Evolutionary conservation across 345 rosid species (phyloP).

Genomic region (Citrus australasica): DNA sequence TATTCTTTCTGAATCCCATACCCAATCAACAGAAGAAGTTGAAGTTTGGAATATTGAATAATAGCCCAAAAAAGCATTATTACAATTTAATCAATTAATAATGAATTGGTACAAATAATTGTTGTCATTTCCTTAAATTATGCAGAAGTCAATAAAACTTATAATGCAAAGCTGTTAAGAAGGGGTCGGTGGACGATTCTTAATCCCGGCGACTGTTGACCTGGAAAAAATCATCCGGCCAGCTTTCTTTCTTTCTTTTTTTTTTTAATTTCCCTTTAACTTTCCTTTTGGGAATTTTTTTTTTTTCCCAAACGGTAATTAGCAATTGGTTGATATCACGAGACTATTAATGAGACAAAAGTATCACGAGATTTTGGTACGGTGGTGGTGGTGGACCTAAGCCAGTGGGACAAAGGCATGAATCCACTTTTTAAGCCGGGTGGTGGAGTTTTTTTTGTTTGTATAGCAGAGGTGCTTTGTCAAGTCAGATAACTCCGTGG

Average conservation of each 20-base stretch:
- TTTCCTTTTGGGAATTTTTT: background rate
- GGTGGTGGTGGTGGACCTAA: background rate
- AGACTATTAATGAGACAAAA: slow-evolving; percentile 19
- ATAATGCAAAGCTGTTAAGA: background rate
- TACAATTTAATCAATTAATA: background rate
- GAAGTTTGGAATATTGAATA: slow-evolving; percentile 5
- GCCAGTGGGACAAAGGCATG: background rate
- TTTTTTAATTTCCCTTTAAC: too few relatives aligned
- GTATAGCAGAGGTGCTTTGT: background rate
- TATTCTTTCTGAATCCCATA: slow-evolving; percentile 19
- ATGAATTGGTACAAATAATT: background rate
- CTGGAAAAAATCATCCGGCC: background rate
- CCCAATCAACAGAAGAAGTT: background rate
- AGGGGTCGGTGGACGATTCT: background rate
- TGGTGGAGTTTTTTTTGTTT: background rate
- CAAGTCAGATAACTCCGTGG: background rate
- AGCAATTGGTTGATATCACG: slow-evolving; percentile 13
- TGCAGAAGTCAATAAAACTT: background rate
- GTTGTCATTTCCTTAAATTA: background rate
- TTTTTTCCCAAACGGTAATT: background rate
- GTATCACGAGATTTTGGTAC: slow-evolving; percentile 17
- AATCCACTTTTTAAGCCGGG: background rate
- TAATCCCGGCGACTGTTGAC: slow-evolving; percentile 1
- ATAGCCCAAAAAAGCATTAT: slow-evolving; percentile 1
- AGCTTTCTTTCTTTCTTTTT: background rate